phyloP scores from a whole-genome alignment of 352 stramenopile genomes.

The Phytopythium aichiense region DNA sequence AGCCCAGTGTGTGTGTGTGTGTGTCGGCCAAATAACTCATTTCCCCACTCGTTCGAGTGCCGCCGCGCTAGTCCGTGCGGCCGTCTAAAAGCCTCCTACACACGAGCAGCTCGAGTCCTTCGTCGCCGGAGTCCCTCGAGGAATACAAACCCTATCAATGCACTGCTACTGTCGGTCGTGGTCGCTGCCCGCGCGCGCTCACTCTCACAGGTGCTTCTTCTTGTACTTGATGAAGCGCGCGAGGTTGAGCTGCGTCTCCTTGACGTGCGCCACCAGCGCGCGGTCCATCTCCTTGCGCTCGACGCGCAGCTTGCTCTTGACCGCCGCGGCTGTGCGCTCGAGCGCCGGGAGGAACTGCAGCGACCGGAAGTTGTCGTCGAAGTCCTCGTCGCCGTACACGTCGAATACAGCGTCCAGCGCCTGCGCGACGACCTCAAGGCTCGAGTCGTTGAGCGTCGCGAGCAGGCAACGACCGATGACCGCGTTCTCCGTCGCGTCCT shows the following conservation, averaged over 20 bases:
- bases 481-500: slow-evolving; percentile 58
- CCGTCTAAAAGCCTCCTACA: not conserved
- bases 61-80: not conserved
- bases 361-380: slow-evolving; percentile 65
- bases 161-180: not conserved
- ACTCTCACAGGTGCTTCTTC: slow-evolving; percentile 77
- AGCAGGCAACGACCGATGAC: slow-evolving; percentile 63
- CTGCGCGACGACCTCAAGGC: slow-evolving; percentile 80
- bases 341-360: slow-evolving; percentile 62
- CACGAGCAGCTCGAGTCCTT: not conserved
- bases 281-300: slow-evolving; percentile 79
- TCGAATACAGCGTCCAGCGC: slow-evolving; percentile 86
- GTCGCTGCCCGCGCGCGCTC: not conserved
- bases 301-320: slow-evolving; percentile 73
- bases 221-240: slow-evolving; percentile 91
- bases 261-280: slow-evolving; percentile 74
- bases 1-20: not conserved
- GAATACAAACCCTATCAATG: not conserved
- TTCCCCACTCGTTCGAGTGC: not conserved
- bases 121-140: not conserved
- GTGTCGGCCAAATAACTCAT: slow-evolving; percentile 6
- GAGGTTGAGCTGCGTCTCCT: slow-evolving; percentile 86
- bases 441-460: slow-evolving; percentile 55
- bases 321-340: slow-evolving; percentile 48
- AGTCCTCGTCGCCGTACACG: slow-evolving; percentile 79